Evolutionary conservation across 768 basidiomycete genomes (phyloP).

Genomic region (Pseudohyphozyma bogoriensis): DNA sequence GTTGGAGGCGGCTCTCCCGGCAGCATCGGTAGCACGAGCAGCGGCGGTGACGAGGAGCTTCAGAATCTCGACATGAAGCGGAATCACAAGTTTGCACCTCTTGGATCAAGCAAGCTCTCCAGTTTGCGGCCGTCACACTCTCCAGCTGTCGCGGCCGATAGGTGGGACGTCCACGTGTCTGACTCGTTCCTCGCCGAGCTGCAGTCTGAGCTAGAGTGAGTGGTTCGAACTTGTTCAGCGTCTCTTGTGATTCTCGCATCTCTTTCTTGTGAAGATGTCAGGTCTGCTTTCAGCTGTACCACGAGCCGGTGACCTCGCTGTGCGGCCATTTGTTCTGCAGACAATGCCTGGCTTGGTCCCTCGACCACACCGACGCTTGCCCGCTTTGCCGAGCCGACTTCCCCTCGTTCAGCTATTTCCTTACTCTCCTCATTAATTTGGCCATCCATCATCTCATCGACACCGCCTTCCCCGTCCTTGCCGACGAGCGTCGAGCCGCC

Average conservation of each 20-base stretch:
- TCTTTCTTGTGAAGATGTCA: too few species aligned
- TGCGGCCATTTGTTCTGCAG: constrained; percentile 95
- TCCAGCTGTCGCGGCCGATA: background rate
- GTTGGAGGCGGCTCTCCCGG: too few species aligned
- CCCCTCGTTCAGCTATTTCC: constrained; percentile 45
- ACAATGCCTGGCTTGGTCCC: constrained; percentile 75
- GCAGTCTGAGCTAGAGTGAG: constrained; percentile 56
- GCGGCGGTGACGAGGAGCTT: constrained; percentile 11
- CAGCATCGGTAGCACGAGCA: constrained; percentile 14
- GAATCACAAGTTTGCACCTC: background rate
- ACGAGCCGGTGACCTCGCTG: constrained; percentile 80
- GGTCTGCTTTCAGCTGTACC: constrained; percentile 75
- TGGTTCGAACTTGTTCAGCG: too few species aligned
- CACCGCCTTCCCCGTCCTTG: constrained; percentile 56
- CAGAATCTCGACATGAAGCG: constrained; percentile 13
- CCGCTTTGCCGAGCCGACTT: constrained; percentile 75
- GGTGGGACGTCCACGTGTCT: constrained; percentile 3
- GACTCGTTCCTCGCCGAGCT: constrained; percentile 39
- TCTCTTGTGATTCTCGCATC: too few species aligned
- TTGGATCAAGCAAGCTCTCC: constrained; percentile 7
- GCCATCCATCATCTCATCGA: constrained; percentile 45
- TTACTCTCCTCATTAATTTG: constrained; percentile 11
- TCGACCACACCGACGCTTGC: constrained; percentile 73
- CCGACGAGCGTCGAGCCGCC: constrained; percentile 54
- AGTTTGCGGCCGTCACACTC: background rate